phyloP scores from a whole-genome alignment of 2,329 filamentous ascomycete species.

The Kalmusia sp. region DNA sequence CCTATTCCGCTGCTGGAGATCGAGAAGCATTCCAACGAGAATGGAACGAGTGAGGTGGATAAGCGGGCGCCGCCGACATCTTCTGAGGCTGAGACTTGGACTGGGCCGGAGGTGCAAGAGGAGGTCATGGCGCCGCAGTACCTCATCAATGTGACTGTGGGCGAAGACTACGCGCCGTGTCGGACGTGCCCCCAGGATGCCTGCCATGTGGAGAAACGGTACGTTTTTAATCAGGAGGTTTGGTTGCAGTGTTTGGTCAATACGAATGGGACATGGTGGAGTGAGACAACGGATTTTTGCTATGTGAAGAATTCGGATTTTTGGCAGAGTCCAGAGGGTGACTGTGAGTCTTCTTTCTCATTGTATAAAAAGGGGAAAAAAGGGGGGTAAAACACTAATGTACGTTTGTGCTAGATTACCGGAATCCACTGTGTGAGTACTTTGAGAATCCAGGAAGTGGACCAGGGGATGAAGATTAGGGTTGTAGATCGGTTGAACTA shows the following conservation, averaged over 20 bases:
- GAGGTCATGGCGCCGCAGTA: slow-evolving; percentile 17
- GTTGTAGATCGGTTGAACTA: neutral
- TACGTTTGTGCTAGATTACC: slow-evolving; percentile 20
- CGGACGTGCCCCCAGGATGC: slow-evolving; percentile 23
- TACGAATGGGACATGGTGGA: slow-evolving; percentile 29
- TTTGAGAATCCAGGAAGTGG: slow-evolving; percentile 20
- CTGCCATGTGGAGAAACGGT: slow-evolving; percentile 21
- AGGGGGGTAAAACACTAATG: neutral
- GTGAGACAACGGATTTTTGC: slow-evolving; percentile 39
- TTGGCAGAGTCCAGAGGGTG: slow-evolving; percentile 32
- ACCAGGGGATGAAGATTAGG: neutral
- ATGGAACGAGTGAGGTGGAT: slow-evolving; percentile 19
- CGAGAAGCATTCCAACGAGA: slow-evolving; percentile 28
- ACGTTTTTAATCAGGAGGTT: slow-evolving; percentile 32
- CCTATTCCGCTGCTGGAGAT: slow-evolving; percentile 35
- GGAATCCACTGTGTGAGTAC: slow-evolving; percentile 27
- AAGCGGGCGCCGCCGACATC: neutral
- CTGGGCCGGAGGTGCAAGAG: neutral
- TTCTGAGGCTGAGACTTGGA: slow-evolving; percentile 9
- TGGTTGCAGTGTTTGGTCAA: slow-evolving; percentile 33
- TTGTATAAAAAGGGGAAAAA: neutral
- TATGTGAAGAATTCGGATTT: slow-evolving; percentile 35
- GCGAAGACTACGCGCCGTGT: slow-evolving; percentile 36
- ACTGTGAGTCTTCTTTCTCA: slow-evolving; percentile 21
- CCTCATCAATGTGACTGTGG: slow-evolving; percentile 38